Conservation (phyloP, 768 basidiomycete genomes). For the Lentinula guzmanii region DNA sequence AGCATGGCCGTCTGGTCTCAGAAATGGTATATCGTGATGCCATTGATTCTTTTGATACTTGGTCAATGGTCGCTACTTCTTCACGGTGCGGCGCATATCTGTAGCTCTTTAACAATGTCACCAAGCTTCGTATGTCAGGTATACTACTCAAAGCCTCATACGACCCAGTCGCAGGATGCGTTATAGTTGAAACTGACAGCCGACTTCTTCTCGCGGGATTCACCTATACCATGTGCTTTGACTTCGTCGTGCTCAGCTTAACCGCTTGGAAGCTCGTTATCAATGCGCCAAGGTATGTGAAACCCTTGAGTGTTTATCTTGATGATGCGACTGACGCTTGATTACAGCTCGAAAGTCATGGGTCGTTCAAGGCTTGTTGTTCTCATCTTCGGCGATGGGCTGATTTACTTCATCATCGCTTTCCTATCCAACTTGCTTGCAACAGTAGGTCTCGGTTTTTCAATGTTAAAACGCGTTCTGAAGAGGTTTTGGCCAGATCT, state of each 20-base stretch:
- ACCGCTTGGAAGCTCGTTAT: conserved; percentile 59
- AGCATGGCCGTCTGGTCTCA: conserved; percentile 75
- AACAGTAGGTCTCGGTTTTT: conserved; percentile 26
- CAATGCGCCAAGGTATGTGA: conserved; percentile 18
- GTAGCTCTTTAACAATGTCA: background rate
- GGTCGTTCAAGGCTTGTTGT: conserved; percentile 17
- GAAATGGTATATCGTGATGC: conserved; percentile 44
- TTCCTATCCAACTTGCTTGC: conserved; percentile 65
- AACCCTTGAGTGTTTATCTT: conserved; percentile 46
- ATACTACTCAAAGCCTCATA: conserved; percentile 56
- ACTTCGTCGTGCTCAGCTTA: conserved; percentile 55
- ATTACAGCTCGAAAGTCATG: conserved; percentile 10
- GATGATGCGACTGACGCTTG: background rate
- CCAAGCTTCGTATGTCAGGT: conserved; percentile 26
- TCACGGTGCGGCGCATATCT: conserved; percentile 38
- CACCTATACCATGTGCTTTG: conserved; percentile 73
- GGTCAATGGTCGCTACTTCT: conserved; percentile 71
- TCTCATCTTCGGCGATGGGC: conserved; percentile 56
- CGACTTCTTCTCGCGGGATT: conserved; percentile 58
- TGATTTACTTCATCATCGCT: conserved; percentile 75
- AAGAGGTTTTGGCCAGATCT: conserved; percentile 22
- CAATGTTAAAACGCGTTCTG: background rate
- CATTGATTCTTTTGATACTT: conserved; percentile 51
- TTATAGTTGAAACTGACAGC: conserved; percentile 58
- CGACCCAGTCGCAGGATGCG: conserved; percentile 43